Evolutionary conservation across 2,329 filamentous ascomycete species (phyloP).

Genomic region (Aspergillus arachidicola): DNA sequence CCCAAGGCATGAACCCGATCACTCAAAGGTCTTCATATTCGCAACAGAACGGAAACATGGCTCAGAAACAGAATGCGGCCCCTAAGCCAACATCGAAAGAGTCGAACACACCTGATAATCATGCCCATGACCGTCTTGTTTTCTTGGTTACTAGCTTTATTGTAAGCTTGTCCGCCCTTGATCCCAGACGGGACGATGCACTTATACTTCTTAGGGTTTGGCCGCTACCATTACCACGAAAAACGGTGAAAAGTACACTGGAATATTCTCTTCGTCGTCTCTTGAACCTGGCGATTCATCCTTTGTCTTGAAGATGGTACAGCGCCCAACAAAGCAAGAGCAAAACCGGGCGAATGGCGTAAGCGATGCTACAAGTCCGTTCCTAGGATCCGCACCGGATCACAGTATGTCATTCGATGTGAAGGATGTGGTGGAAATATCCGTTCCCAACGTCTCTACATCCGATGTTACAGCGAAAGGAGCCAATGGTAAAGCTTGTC

Average conservation of each 20-base stretch:
- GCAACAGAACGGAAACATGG: slow-evolving; percentile 58
- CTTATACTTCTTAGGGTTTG: slow-evolving; percentile 52
- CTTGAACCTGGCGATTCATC: slow-evolving; percentile 56
- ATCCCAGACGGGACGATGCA: slow-evolving; percentile 3
- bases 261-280: slow-evolving; percentile 61
- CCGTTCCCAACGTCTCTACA: slow-evolving; percentile 56
- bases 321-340: slow-evolving; percentile 47
- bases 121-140: slow-evolving; percentile 62
- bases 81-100: slow-evolving; percentile 50
- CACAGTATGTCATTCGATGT: slow-evolving; percentile 63
- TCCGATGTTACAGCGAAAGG: slow-evolving; percentile 54
- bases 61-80: slow-evolving; percentile 43
- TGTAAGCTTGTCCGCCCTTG: slow-evolving; percentile 47
- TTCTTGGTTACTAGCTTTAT: slow-evolving; percentile 62
- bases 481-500: slow-evolving; percentile 57
- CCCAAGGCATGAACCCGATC: slow-evolving; percentile 62
- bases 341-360: slow-evolving; percentile 45
- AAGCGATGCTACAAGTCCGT: slow-evolving; percentile 41
- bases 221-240: slow-evolving; percentile 59
- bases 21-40: slow-evolving; percentile 56
- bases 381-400: slow-evolving; percentile 47
- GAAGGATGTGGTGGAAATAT: slow-evolving; percentile 61
- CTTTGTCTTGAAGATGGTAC: slow-evolving; percentile 68
- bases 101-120: slow-evolving; percentile 56
- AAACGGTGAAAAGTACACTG: slow-evolving; percentile 63